These are phyloP conservation scores for Paramecium sexaurelia DNA, from an alignment of 73 alveolate species.

Conservation along the genomic window DNA sequence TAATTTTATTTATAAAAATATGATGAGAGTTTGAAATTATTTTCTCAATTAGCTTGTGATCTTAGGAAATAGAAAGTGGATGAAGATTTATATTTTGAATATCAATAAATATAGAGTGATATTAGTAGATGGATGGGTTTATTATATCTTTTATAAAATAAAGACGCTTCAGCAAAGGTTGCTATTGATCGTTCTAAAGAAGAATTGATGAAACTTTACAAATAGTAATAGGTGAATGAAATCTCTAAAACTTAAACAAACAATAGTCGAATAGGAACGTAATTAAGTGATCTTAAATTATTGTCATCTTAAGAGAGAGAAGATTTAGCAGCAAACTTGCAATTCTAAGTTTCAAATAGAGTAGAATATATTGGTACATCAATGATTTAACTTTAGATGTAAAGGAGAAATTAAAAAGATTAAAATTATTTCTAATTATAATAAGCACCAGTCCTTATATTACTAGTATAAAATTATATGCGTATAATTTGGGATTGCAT, in stretches of 20 bases:
- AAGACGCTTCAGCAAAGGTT: not conserved
- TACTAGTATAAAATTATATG: conserved; percentile 11
- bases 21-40: not conserved
- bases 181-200: not conserved
- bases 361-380: not conserved
- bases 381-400: not conserved
- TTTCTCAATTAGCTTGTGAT: not conserved
- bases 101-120: conserved; percentile 20
- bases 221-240: not conserved
- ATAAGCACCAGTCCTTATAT: not conserved
- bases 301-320: not conserved
- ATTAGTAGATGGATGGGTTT: conserved; percentile 44
- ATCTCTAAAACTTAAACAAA: not conserved
- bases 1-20: not conserved
- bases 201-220: not conserved
- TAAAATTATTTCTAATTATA: not conserved
- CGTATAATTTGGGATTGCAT: conserved; percentile 22
- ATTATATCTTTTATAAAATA: not conserved
- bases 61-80: conserved; percentile 14
- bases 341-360: not conserved
- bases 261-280: not conserved
- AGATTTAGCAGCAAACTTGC: not conserved
- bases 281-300: not conserved
- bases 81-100: conserved; percentile 20
- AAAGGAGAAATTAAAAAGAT: not conserved